phyloP scores from a whole-genome alignment of 192 early-diverging fungal genomes.

The Coemansia sp. region DNA sequence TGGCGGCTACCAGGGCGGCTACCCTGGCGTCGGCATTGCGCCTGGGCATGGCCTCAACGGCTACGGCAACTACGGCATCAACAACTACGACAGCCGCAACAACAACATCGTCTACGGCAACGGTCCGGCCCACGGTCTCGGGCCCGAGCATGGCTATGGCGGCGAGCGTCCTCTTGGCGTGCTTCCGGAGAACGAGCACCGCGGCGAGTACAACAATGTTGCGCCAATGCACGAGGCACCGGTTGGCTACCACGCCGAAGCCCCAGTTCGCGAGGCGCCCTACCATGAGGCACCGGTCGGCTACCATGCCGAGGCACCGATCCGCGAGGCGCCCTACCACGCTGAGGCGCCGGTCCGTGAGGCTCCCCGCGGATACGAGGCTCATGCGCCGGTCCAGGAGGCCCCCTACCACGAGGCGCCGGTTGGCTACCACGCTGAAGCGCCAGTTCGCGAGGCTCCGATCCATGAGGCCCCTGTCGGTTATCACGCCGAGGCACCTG shows the following conservation, averaged over 20 bases:
- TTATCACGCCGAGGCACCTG: not conserved
- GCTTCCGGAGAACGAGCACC: constrained; percentile 9
- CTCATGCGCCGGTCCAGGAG: not conserved
- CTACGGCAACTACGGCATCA: constrained; percentile 1
- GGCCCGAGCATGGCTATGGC: constrained; percentile 9
- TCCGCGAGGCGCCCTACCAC: constrained; percentile 5
- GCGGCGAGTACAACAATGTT: constrained; percentile 6
- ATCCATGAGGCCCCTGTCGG: not conserved
- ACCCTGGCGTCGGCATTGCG: constrained; percentile 1
- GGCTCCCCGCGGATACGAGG: not conserved
- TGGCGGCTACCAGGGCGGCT: not conserved
- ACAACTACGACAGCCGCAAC: constrained; percentile 13
- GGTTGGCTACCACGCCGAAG: constrained; percentile 10
- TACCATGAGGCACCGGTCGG: not conserved
- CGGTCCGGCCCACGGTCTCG: constrained; percentile 5
- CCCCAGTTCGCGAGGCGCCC: constrained; percentile 6
- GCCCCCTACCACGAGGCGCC: constrained; percentile 7
- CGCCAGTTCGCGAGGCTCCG: constrained; percentile 7
- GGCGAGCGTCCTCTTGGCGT: not conserved
- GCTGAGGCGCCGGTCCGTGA: constrained; percentile 9
- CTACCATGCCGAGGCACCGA: constrained; percentile 7
- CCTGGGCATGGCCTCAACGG: not conserved
- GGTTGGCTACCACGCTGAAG: not conserved
- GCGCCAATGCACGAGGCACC: not conserved
- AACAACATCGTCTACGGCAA: constrained; percentile 7